phyloP scores from a whole-genome alignment of 2,329 filamentous ascomycete species.

The Penicillium verrucosum region DNA sequence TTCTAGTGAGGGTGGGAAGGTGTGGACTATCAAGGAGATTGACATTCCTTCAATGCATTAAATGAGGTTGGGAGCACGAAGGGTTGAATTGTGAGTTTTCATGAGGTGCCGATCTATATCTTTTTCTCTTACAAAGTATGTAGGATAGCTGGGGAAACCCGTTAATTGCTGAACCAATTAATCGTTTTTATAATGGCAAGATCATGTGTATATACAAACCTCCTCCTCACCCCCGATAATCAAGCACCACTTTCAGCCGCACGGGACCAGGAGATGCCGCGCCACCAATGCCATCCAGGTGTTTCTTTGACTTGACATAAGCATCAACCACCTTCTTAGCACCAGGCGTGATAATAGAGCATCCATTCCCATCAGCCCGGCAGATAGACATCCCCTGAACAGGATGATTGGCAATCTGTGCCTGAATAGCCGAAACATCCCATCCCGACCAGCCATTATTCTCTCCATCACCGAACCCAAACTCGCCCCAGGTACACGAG shows the following conservation, averaged over 20 bases:
- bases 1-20: constrained; percentile 35
- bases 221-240: constrained; percentile 23
- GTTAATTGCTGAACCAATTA: not conserved
- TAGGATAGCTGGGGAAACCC: not conserved
- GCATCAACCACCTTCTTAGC: constrained; percentile 26
- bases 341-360: constrained; percentile 28
- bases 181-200: not conserved
- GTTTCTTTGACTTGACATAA: constrained; percentile 26
- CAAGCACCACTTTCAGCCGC: constrained; percentile 26
- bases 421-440: constrained; percentile 43
- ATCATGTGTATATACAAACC: constrained; percentile 1
- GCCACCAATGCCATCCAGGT: constrained; percentile 37
- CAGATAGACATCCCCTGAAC: constrained; percentile 39
- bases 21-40: constrained; percentile 40
- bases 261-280: constrained; percentile 31
- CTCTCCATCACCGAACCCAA: constrained; percentile 33
- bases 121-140: no score
- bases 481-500: constrained; percentile 40
- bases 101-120: no score
- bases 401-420: constrained; percentile 26
- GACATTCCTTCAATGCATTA: constrained; percentile 34
- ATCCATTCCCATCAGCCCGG: constrained; percentile 23
- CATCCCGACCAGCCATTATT: constrained; percentile 40
- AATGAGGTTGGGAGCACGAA: no score
- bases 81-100: no score